Conservation (phyloP, 2,329 filamentous ascomycete genomes). For the Phaeosphaeriaceae sp. region DNA sequence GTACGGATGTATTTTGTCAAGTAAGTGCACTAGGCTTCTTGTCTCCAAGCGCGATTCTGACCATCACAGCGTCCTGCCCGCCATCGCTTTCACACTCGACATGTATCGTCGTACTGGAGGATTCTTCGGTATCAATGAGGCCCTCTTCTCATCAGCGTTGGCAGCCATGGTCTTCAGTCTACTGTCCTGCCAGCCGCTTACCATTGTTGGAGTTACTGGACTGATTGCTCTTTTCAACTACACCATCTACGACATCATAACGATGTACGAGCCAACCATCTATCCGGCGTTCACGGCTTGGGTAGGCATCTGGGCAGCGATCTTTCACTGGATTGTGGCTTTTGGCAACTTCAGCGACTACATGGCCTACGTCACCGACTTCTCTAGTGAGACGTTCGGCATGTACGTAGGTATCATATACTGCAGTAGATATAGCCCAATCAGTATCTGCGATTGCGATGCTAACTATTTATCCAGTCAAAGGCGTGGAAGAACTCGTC, state of each 20-base stretch:
- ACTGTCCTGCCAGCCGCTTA: constrained; percentile 61
- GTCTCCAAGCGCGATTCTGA: constrained; percentile 6
- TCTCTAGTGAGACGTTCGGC: constrained; percentile 61
- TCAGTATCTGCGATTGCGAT: too few species aligned
- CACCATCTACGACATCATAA: constrained; percentile 65
- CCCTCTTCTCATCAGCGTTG: constrained; percentile 62
- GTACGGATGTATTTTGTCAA: constrained; percentile 67
- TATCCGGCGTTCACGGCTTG: constrained; percentile 64
- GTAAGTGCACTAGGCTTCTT: constrained; percentile 28
- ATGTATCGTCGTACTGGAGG: constrained; percentile 63
- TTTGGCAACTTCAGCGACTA: constrained; percentile 63
- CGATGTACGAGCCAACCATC: constrained; percentile 55
- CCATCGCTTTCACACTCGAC: constrained; percentile 65
- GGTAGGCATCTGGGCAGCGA: constrained; percentile 64
- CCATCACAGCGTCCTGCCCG: constrained; percentile 58
- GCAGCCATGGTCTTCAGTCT: constrained; percentile 63
- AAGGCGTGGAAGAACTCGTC: constrained; percentile 63
- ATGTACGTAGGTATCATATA: constrained; percentile 66
- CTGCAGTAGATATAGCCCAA: constrained; percentile 47
- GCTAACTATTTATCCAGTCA: constrained; percentile 48
- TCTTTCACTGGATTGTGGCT: constrained; percentile 64
- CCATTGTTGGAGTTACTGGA: constrained; percentile 65
- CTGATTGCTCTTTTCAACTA: constrained; percentile 62
- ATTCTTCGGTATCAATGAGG: constrained; percentile 65
- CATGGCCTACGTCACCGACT: constrained; percentile 66